Conservation (phyloP, 225 moss, liverwort and hornwort genomes). For the Marchantia paleacea region DNA sequence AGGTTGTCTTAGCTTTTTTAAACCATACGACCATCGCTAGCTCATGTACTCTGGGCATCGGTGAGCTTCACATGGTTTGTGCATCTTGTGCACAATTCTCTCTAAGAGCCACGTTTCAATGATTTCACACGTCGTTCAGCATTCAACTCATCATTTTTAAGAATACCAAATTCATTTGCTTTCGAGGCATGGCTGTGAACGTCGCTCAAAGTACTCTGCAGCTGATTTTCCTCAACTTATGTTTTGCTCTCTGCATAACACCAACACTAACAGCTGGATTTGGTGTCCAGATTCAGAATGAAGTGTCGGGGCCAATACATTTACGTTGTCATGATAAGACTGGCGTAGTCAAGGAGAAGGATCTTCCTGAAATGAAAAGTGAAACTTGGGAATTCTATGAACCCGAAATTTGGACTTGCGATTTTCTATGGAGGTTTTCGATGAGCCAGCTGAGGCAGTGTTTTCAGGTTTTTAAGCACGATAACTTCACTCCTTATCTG, state of each 20-base stretch:
- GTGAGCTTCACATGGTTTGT: too few relatives aligned
- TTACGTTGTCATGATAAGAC: neutral
- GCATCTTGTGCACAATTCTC: too few relatives aligned
- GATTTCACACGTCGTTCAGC: too few relatives aligned
- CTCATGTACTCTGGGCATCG: too few relatives aligned
- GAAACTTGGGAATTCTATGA: neutral
- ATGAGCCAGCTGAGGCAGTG: neutral
- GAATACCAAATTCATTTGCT: neutral
- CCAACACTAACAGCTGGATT: neutral
- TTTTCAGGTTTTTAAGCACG: slow-evolving; percentile 1
- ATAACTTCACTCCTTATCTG: neutral
- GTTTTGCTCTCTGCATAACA: neutral
- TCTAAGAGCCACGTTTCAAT: too few relatives aligned
- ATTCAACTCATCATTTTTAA: too few relatives aligned
- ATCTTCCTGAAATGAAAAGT: neutral
- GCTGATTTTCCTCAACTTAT: neutral
- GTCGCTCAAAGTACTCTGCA: neutral
- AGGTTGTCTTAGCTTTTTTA: too few relatives aligned
- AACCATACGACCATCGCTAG: too few relatives aligned
- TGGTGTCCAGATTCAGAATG: neutral
- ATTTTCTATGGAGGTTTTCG: neutral
- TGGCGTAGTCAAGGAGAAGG: neutral
- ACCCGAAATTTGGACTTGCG: neutral
- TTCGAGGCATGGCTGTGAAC: neutral
- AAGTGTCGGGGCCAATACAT: neutral